Evolutionary conservation across 306 rosid species (phyloP).

Genomic region (Trifolium repens): DNA sequence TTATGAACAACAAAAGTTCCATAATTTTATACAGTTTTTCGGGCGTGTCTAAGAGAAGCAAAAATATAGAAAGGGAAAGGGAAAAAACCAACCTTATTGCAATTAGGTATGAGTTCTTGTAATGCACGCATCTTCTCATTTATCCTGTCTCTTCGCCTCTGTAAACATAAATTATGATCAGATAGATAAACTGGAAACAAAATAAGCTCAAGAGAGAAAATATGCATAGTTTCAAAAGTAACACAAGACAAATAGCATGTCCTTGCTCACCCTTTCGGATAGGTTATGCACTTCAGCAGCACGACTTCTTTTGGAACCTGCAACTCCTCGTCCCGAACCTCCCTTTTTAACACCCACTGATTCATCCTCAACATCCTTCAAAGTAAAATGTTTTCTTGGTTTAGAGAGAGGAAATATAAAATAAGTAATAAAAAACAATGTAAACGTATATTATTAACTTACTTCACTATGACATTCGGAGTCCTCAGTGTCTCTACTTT

Average conservation of each 20-base stretch:
- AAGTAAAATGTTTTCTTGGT: conserved; percentile 45
- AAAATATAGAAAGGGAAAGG: neutral
- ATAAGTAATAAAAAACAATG: conserved; percentile 9
- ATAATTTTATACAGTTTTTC: conserved; percentile 31
- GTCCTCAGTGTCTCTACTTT: conserved; percentile 72
- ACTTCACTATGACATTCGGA: conserved; percentile 95
- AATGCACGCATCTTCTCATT: conserved; percentile 98
- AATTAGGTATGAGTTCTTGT: conserved; percentile 97
- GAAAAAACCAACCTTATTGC: conserved; percentile 74
- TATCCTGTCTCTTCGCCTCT: conserved; percentile 97
- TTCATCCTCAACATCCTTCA: conserved; percentile 91
- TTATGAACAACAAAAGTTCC: neutral
- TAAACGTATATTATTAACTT: conserved; percentile 49
- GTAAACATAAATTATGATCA: conserved; percentile 44
- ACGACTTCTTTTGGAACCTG: conserved; percentile 86
- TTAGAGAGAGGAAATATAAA: conserved; percentile 42
- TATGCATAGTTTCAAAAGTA: neutral
- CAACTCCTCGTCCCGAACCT: conserved; percentile 52
- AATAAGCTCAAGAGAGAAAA: conserved; percentile 32
- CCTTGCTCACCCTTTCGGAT: conserved; percentile 90
- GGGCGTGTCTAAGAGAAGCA: conserved; percentile 26
- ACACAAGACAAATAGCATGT: conserved; percentile 26
- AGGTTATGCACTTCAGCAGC: conserved; percentile 99
- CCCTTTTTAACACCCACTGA: conserved; percentile 68
- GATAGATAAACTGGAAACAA: conserved; percentile 39